Evolutionary conservation across 2,329 filamentous ascomycete genomes (phyloP), one percentile per base, ranked within the genome.

Genomic region (Plectosphaerella cucumerina): DNA sequence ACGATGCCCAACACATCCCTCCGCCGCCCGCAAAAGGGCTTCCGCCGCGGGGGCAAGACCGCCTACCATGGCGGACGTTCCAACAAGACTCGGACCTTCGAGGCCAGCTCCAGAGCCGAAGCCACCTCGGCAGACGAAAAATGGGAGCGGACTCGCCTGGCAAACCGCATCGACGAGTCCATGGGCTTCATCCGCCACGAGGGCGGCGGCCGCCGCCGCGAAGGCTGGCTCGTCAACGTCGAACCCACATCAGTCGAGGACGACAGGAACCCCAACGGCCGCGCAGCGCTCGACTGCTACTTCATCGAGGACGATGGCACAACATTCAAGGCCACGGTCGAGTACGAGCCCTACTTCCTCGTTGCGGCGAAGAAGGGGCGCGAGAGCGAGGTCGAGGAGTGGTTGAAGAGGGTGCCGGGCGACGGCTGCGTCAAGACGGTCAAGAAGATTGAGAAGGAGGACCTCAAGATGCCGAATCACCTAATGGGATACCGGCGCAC

Each of bases 331-430:
- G 92, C 94, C 11, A 97, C 92, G 1, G 74, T 99, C 57, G 90
- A 96, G 72, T 97, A 96, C 67, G 91, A 97, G 60, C 94, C 94
- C 1, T 99, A 99, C 73, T 96, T 99, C 61, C 72, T 99, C 53
- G 84, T 99, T 49, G 93, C 92, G 0, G 89, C 92, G 48, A 94
- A 91, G 69, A 89, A 86, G 63, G 90, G 91, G 8, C 85, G 85
- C 61, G 95, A 99, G 72, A 81, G 84, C 48, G 95, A 99, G 69
- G 94, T 96, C 2, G 95, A 99, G 67, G 94, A 99, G 73, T 99
- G 92, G 90, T 82, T 90, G 57, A 79, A 89, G 84, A 71, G 87
- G 69, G 73, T 95, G 70, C 77, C 83, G 6, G 84, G 83, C 54
- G 94, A 90, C 57, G 93, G 92, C 2, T 76, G 92, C 12, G 80